phyloP scores from a whole-genome alignment of 192 early-diverging fungal genomes.

The Umbelopsis sp. region DNA sequence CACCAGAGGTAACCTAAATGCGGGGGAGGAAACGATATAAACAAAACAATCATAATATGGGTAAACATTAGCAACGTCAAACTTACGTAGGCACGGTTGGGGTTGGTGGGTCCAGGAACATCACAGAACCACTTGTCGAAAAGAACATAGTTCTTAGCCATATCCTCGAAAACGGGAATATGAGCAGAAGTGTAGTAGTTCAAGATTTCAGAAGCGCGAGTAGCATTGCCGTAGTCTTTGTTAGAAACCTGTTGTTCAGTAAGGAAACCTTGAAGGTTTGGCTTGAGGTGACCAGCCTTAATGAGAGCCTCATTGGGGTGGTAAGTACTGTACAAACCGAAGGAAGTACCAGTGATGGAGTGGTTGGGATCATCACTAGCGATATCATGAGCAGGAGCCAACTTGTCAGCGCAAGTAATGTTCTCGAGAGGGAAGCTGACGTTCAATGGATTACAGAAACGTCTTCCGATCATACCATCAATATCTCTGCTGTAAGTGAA shows the following conservation, averaged over 20 bases:
- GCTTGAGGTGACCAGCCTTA: constrained; percentile 5
- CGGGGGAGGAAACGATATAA: no score
- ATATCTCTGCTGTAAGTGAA: constrained; percentile 18
- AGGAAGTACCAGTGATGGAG: constrained; percentile 3
- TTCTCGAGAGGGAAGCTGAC: neutral
- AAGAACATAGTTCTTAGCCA: constrained; percentile 28
- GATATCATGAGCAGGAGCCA: constrained; percentile 19
- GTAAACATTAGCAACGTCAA: neutral
- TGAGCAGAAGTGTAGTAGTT: constrained; percentile 24
- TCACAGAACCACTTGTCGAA: constrained; percentile 27
- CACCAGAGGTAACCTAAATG: constrained; percentile 16
- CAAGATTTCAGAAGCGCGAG: constrained; percentile 20
- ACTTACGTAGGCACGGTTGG: constrained; percentile 31
- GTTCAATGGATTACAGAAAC: constrained; percentile 30
- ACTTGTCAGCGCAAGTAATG: constrained; percentile 20
- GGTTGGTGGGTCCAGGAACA: constrained; percentile 28
- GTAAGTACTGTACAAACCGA: constrained; percentile 14
- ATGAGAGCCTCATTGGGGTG: constrained; percentile 12
- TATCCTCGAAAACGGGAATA: constrained; percentile 21
- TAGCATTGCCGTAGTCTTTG: neutral
- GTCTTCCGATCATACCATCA: constrained; percentile 8
- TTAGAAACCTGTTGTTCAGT: constrained; percentile 10
- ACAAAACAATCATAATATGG: no score
- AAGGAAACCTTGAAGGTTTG: constrained; percentile 11
- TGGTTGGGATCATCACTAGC: constrained; percentile 28